Percentiles rank a stretch among this genome's conserved stretches.
phyloP scores from a whole-genome alignment of 345 rosid genomes.

The Jatropha curcas region DNA sequence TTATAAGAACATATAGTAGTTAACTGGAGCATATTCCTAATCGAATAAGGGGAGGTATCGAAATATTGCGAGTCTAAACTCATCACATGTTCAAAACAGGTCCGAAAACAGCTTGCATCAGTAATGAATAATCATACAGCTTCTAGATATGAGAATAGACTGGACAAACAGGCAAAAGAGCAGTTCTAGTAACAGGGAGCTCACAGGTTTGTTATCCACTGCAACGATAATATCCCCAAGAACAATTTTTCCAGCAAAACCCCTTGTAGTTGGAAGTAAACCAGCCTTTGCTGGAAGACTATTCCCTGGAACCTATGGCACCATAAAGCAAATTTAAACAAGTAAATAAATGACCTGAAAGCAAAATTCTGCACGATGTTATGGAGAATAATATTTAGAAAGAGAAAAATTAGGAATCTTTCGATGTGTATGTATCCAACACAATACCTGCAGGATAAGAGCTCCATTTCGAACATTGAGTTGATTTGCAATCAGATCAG shows the following conservation, averaged over 20 bases:
- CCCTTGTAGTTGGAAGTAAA: constrained; percentile 70
- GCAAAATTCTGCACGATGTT: not conserved
- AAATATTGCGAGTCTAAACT: not conserved
- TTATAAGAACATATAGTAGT: not conserved
- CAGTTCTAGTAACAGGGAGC: constrained; percentile 21
- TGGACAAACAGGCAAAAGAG: not conserved
- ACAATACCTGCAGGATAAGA: constrained; percentile 71
- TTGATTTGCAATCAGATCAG: constrained; percentile 83
- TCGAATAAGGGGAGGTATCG: not conserved
- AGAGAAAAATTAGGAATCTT: not conserved
- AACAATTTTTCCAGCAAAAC: constrained; percentile 81
- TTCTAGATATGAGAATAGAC: not conserved
- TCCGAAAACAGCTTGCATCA: not conserved
- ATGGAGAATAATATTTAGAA: not conserved
- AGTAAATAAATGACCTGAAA: not conserved
- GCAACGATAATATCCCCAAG: constrained; percentile 84
- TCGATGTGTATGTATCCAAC: not conserved
- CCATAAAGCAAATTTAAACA: not conserved
- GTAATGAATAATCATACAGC: not conserved
- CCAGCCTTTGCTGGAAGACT: constrained; percentile 79
- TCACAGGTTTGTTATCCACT: constrained; percentile 69
- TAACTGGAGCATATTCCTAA: not conserved
- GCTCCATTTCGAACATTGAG: constrained; percentile 91
- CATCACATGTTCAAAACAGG: no score
- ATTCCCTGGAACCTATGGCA: constrained; percentile 65